Conservation (phyloP, 495 filamentous ascomycete genomes). For the Aspergillus diversus region DNA sequence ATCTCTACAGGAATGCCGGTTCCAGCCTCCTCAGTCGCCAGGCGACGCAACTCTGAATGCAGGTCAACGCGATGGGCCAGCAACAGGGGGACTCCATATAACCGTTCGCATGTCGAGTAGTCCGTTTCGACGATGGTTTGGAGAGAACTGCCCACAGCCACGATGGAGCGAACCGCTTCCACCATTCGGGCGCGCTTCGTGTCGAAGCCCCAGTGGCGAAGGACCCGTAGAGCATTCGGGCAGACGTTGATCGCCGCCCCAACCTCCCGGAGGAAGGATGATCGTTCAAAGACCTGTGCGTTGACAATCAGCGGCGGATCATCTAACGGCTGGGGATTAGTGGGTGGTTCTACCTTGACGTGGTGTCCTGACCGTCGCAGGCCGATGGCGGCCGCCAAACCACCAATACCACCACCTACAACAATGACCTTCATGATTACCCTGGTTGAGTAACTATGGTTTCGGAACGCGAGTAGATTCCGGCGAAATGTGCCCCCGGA, state of each 20-base stretch:
- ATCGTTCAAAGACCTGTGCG: slow-evolving; percentile 11
- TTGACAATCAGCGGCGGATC: not conserved
- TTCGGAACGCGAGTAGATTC: not conserved
- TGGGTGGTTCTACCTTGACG: not conserved
- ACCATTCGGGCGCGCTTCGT: slow-evolving; percentile 2
- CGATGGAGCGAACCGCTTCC: not conserved
- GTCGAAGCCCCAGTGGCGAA: slow-evolving; percentile 5
- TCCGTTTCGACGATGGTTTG: not conserved
- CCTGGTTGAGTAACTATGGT: not conserved
- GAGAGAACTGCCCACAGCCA: slow-evolving; percentile 1
- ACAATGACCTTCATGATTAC: slow-evolving; percentile 14
- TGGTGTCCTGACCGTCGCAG: slow-evolving; percentile 13
- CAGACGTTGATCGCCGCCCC: slow-evolving; percentile 17
- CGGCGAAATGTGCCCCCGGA: not conserved
- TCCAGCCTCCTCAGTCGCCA: not conserved
- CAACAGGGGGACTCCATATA: not conserved
- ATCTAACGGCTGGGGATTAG: not conserved
- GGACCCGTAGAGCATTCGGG: slow-evolving; percentile 7
- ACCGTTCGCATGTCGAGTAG: not conserved
- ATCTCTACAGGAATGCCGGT: slow-evolving; percentile 6
- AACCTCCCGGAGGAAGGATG: slow-evolving; percentile 12
- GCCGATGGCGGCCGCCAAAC: slow-evolving; percentile 3
- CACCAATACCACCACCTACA: slow-evolving; percentile 13
- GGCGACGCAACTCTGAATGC: slow-evolving; percentile 1
- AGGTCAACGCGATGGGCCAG: slow-evolving; percentile 13